Evolutionary conservation across 495 filamentous ascomycete genomes (phyloP), one percentile per base, ranked within the genome.

Genomic region (Parmelia sp.): DNA sequence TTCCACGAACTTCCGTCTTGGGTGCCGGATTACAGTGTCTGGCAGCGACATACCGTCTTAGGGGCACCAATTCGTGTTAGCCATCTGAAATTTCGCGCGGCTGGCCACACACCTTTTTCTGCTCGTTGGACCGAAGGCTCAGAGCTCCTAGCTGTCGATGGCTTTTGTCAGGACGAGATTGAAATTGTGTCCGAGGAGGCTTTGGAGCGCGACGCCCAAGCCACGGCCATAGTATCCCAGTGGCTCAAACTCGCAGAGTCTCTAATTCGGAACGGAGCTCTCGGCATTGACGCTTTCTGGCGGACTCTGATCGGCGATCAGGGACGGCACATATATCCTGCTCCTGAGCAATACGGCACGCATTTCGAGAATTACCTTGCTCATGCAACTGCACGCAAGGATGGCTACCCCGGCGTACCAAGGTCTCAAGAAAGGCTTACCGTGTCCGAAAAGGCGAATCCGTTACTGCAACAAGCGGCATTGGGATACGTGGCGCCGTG

Each of bases 1-100:
- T 27, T 45, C n/a, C n/a, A 45, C 33, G 21, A 25, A n/a, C 53
- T 64, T 25, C 62, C 62, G 12, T 58, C 62, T 35, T 64, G 62
- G 62, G 62, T 64, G 19, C 62, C 62, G 17, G 51, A 64, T 37
- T 64, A 64, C 19, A 58, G 62, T 58, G 49, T 63, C 35, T 63
- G 61, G 61, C 61, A 63, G 45, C 61, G 53, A 21, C 49, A 55
- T 29, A 63, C 49, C 15, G 39, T 63, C 27, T 57, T 63, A 23
- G 57, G 53, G 33, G 37, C 61, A 21, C 19, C 49, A 3, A 63
- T 57, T 31, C 47, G 53, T 27, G 61, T 63, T 57, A 10, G 25
- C 39, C 49, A 57, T 63, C 61, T 63, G 12, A 57, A 57, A 11
- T 63, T 63, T 44, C 29, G 39, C 9, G 61, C 61, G 6, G 61